Conservation (phyloP, 352 stramenopile species). For the Globisporangium okanoganense region DNA sequence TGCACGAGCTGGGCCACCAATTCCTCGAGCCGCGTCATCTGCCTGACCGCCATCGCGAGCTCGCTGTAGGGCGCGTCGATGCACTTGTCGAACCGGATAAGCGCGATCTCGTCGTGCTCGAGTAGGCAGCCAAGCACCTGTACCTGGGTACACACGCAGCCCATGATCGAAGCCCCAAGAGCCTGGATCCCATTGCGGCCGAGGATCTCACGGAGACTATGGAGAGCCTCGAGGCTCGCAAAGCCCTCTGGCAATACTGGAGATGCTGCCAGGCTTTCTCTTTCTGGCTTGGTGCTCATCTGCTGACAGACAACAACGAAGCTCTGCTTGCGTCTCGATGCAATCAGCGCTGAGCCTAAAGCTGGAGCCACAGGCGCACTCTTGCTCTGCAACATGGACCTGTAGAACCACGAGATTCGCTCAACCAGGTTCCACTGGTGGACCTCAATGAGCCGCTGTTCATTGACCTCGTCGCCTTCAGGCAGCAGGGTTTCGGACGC, state of each 20-base stretch:
- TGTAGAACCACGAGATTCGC: conserved; percentile 19
- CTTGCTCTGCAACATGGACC: conserved; percentile 17
- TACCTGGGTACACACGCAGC: conserved; percentile 8
- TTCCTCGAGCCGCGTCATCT: conserved; percentile 27
- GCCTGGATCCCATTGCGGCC: conserved; percentile 10
- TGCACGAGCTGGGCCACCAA: conserved; percentile 6
- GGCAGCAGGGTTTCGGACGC: background rate
- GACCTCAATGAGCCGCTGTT: background rate
- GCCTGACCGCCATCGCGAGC: conserved; percentile 23
- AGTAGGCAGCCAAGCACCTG: conserved; percentile 16
- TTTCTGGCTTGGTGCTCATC: background rate
- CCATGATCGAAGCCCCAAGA: conserved; percentile 1
- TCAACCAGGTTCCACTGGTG: conserved; percentile 10
- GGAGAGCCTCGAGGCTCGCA: conserved; percentile 7
- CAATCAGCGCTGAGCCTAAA: background rate
- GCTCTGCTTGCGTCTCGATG: conserved; percentile 1
- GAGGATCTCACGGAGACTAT: conserved; percentile 13
- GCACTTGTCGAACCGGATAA: conserved; percentile 27
- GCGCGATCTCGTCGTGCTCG: conserved; percentile 28
- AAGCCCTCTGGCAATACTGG: conserved; percentile 3
- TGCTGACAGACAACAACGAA: background rate
- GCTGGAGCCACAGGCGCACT: conserved; percentile 8
- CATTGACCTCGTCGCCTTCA: background rate
- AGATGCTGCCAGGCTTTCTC: no score
- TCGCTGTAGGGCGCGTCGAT: conserved; percentile 20